Evolutionary conservation across 164 flowering plant genomes (phyloP), one percentile per base, ranked within the genome.

Genomic region (Stephania cephalantha): DNA sequence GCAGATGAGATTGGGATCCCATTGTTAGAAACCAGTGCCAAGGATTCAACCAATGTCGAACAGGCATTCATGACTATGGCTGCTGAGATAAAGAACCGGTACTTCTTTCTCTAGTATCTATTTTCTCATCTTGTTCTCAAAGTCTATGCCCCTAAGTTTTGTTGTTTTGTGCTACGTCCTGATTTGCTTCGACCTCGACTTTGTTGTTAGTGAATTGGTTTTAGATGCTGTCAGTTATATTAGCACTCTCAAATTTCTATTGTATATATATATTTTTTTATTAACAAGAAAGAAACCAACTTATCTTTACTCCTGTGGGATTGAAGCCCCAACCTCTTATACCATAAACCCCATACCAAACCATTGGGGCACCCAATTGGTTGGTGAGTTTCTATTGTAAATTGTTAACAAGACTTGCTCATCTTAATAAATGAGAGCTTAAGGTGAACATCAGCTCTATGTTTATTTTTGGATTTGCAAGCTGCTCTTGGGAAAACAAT

Each of bases 1-100:
- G 84, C 84, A 12, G 84, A 82, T 73, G 84, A 82, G 71, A 79
- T 82, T 76, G 84, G 84, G 35, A 82, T 82, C 46, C 84, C 84
- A 1, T 82, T 82, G 71, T 71, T 82, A 82, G 84, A 82, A 73
- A 82, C 84, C 8, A 82, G 84, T 77, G 84, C 84, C 18, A 82
- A 82, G 71, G 72, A 75, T 64, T 72, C 84, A n/a, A 80, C 84
- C 64, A 82, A 82, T 68, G 84, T 82, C 4, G 84, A 82, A 72
- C 77, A 80, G 46, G 84, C 85, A 29, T 82, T 82, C 71, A 80
- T 82, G 85, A 78, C 85, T 73, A 82, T 82, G 85, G 79, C 85
- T 48, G 81, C 82, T 13, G 85, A 78, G 67, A 82, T 82, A 71
- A 82, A 82, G 71, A 82, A 80, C 75, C 67, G 85, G 85, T 82